Base-by-base conservation (phyloP, 306 rosid genomes). In the Lotus japonicus region DNA sequence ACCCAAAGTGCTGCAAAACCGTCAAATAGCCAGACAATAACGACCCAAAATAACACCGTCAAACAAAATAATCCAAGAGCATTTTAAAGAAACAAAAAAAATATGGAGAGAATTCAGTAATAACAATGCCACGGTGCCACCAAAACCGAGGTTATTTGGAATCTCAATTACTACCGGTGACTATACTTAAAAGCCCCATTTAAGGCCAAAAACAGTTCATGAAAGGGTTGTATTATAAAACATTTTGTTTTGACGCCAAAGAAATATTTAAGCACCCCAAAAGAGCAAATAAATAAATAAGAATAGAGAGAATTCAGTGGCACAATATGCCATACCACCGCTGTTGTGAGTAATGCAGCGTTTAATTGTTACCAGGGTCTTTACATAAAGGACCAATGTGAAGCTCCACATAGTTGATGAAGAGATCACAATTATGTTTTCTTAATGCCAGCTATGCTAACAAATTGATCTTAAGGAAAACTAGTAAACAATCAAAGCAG, bases 1-100 rank as follows among this genome's bases (percentile, higher is more conserved):
- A 58, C 4, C 59, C 23, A 38, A 58, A 45, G 28, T 58, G 39
- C 13, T 31, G 10, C 19, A 61, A 53, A 41, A 46, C 62, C 42
- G 12, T 73, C 70, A 26, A 52, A 80, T 18, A 66, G 68, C 23
- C 66, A 28, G 72, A 58, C 23, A 42, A 11, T 64, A 28, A 58
- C 52, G n/a, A 17, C 35, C 26, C 66, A 53, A 33, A 35, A 41
- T 13, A 69, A 43, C 58, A 26, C 33, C 14, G 9, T 19, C 61
- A 45, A 70, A 64, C 7, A 64, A 9, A 58, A 35, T 50, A 9
- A 7, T 61, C 18, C 74, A 43, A 50, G 11, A 52, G 16, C 7
- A 58, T 57, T 66, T 42, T 1, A 58, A 35, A 59, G 43, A 11
- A 19, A 49, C 19, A 6, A 16, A 67, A 67, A 5, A 28, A 21